Evolutionary conservation across 2,329 filamentous ascomycete genomes (phyloP).

Genomic region (Cryphonectria naterciae): DNA sequence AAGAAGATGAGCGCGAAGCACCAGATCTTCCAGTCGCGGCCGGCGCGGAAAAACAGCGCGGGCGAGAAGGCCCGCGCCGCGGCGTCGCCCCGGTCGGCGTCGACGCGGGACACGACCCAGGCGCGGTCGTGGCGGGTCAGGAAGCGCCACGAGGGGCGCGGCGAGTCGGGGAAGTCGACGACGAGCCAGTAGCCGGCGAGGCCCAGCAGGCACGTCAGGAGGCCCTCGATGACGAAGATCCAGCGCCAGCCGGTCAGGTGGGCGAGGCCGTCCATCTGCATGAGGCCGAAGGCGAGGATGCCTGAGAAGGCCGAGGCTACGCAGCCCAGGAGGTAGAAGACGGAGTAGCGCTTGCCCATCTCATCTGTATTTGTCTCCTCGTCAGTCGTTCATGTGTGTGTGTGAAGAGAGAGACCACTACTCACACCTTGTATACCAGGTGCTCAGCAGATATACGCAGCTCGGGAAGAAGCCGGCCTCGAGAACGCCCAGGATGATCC

Average conservation of each 20-base stretch:
- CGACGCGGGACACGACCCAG: conserved; percentile 59
- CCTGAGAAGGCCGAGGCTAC: conserved; percentile 69
- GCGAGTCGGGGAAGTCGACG: conserved; percentile 66
- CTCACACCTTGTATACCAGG: conserved; percentile 72
- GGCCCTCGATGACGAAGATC: conserved; percentile 65
- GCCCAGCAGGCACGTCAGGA: conserved; percentile 58
- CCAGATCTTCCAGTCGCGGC: conserved; percentile 63
- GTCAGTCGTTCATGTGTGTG: background rate
- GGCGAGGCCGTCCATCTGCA: conserved; percentile 63
- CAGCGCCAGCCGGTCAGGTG: conserved; percentile 65
- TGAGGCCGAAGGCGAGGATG: conserved; percentile 71
- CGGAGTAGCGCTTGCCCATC: conserved; percentile 69
- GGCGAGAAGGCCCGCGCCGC: conserved; percentile 57
- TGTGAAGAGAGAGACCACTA: conserved; percentile 4
- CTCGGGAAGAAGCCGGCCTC: conserved; percentile 75
- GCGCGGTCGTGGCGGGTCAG: conserved; percentile 53
- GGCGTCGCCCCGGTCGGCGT: conserved; percentile 61
- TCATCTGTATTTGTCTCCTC: conserved; percentile 52
- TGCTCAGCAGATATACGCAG: conserved; percentile 72
- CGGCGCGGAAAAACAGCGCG: conserved; percentile 50
- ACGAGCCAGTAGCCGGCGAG: conserved; percentile 59
- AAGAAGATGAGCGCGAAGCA: conserved; percentile 63
- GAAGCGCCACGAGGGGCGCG: conserved; percentile 56
- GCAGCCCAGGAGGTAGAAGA: conserved; percentile 72
- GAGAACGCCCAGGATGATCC: conserved; percentile 64